Conservation (phyloP, 805 yeast genomes). For the Sugiyamaella chiloensis region DNA sequence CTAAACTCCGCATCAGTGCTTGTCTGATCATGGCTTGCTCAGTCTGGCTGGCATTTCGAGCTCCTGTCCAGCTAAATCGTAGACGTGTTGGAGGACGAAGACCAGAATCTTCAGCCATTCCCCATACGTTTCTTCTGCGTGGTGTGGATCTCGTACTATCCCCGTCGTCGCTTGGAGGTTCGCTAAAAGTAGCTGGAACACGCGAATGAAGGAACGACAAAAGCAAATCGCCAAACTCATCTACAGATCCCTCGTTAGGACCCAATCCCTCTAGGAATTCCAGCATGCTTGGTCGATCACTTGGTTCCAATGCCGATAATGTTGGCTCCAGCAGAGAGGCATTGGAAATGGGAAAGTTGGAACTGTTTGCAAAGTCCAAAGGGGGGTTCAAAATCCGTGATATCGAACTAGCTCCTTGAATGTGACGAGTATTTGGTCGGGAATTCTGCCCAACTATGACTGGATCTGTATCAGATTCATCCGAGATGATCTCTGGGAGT, state of each 20-base stretch:
- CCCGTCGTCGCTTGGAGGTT: not conserved
- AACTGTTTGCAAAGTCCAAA: not conserved
- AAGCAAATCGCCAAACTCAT: not conserved
- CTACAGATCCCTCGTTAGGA: not conserved
- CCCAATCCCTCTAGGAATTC: constrained; percentile 1
- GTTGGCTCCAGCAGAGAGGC: not conserved
- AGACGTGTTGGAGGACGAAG: not conserved
- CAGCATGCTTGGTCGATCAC: not conserved
- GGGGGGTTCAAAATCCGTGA: no score
- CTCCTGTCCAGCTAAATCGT: constrained; percentile 2
- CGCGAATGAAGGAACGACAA: not conserved
- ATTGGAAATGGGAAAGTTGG: not conserved
- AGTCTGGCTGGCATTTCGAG: not conserved
- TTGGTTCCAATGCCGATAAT: not conserved
- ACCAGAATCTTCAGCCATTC: not conserved
- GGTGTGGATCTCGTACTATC: not conserved
- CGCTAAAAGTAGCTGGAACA: no score
- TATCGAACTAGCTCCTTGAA: not conserved
- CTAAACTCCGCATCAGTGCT: constrained; percentile 6
- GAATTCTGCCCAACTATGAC: not conserved
- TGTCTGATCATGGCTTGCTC: not conserved
- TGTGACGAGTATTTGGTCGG: not conserved
- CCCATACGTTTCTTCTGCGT: not conserved
- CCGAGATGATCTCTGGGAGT: not conserved
- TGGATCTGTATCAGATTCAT: constrained; percentile 2